Base-by-base conservation (phyloP, 108 stramenopile species). In the Skeletonema marinoi region DNA sequence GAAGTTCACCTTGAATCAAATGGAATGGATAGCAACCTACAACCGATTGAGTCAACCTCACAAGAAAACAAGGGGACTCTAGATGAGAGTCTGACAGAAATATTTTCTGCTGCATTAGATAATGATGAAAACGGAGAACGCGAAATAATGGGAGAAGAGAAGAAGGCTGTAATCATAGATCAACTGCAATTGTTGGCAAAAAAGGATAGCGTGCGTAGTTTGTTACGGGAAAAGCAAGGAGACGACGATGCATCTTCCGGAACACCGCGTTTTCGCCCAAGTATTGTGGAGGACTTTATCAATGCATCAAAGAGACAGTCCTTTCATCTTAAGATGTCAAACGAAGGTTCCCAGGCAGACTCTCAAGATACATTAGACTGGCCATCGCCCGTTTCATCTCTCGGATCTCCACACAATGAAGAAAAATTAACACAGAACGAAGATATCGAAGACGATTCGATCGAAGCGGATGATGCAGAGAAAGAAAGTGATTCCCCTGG, bases 331-430 rank as follows among this genome's bases (percentile, higher is more conserved):
- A 51, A 31, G 25, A 60, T 71, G 33, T 60, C 70, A 51, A 32
- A 11, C 0, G 31, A 8, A n/a, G 19, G 51, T 36, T 33, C 33
- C 32, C 12, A n/a, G n/a, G 73, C 60, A 25, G 48, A 48, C 29
- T 13, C 31, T 17, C 32, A 63, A 19, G 41, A 30, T 11, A 35
- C 30, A 7, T 21, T 73, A 11, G 73, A 73, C 14, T 73, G 73
- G 73, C 63, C 73, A 29, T 48, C 44, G 30, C 63, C 63, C 5
- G 73, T 73, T 41, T 73, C 73, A 10, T 73, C 73, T 10, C 62
- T 73, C 2, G 63, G 39, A 16, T 73, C 63, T 16, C 61, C 61
- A 39, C 38, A 21, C 30, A 48, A 19, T 14, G 29, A 42, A 2
- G 21, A 19, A 14, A 2, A 41, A 12, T n/a, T 11, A 25, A 12